Conservation (phyloP, 139 green algal genomes). For the Ettlia oleoabundans region DNA sequence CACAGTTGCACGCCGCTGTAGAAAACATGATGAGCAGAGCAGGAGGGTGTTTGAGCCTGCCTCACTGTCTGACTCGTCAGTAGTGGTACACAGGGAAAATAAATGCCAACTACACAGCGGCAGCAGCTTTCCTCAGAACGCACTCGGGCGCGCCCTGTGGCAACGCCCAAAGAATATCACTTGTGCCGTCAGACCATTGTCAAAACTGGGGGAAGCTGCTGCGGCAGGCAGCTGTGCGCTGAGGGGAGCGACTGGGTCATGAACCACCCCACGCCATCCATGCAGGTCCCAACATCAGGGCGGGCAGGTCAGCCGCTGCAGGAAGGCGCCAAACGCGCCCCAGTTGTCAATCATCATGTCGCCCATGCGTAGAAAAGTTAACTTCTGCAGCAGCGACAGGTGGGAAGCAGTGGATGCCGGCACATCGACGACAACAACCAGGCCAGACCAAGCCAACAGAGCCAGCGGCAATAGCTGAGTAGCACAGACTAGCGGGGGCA, state of each 20-base stretch:
- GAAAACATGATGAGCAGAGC: no score
- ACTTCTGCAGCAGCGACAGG: slow-evolving; percentile 56
- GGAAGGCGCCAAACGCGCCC: slow-evolving; percentile 58
- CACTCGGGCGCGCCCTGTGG: not conserved
- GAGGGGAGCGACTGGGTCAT: not conserved
- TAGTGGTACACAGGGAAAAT: not conserved
- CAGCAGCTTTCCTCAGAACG: not conserved
- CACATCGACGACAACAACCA: no score
- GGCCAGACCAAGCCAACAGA: no score
- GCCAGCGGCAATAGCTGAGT: no score
- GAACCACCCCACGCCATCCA: not conserved
- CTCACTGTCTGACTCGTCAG: no score
- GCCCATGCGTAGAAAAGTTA: slow-evolving; percentile 96
- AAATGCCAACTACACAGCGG: not conserved
- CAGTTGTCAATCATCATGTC: slow-evolving; percentile 77
- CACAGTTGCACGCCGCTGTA: no score
- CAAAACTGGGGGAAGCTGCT: slow-evolving; percentile 24
- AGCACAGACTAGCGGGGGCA: no score
- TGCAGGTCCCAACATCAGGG: slow-evolving; percentile 7
- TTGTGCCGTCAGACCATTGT: not conserved
- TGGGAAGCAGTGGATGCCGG: no score
- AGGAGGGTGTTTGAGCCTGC: no score
- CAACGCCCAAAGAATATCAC: slow-evolving; percentile 19
- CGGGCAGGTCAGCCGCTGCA: slow-evolving; percentile 53
- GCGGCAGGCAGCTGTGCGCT: not conserved